Evolutionary conservation across 805 yeast genomes (phyloP), one percentile per base, ranked within the genome.

Genomic region (Monosporozyma yasuniensis): DNA sequence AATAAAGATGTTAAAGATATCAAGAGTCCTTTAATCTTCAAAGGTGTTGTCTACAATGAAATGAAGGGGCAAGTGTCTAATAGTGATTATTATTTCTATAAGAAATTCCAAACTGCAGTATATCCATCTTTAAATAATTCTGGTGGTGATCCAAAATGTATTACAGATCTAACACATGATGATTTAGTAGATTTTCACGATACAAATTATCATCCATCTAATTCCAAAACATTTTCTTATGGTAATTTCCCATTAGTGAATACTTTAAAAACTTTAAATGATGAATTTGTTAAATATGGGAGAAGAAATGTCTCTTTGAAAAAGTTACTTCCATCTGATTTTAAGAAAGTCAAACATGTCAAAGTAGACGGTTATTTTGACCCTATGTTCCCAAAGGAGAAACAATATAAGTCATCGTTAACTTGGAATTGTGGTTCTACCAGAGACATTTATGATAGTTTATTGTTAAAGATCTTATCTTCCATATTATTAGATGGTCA

Each of bases 51-150:
- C 2, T 93, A 86, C 65, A 93, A 93, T 64, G 99, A 93, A 69
- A 93, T 93, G 99, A 93, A 93, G 68, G 99, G 99, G 8, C 97
- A 91, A 67, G 79, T 87, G 62, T 85, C 96, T 0, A 91, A 88
- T 65, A 79, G 96, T 0, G 79, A 90, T 2, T 93, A 93, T 66
- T 77, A 83, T 54, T 89, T 76, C 64, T 91, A 90, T 79, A 87
- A 83, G 60, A 79, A 82, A 54, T 91, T 83, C 71, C 88, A 86
- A 61, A 86, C 87, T 66, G 70, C 86, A 7, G 76, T 93, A 11
- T 93, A 88, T 60, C 93, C 96, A 1, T 78, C 90, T 8, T 71
- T 93, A 59, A 77, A 88, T 61, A 88, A 88, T 68, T 84, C 96
- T 2, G 99, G 97, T 30, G 99, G 99, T 50, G 96, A 91, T 62